Evolutionary conservation across 2,329 filamentous ascomycete species (phyloP).

Genomic region (Bimuria novae-zelandiae): DNA sequence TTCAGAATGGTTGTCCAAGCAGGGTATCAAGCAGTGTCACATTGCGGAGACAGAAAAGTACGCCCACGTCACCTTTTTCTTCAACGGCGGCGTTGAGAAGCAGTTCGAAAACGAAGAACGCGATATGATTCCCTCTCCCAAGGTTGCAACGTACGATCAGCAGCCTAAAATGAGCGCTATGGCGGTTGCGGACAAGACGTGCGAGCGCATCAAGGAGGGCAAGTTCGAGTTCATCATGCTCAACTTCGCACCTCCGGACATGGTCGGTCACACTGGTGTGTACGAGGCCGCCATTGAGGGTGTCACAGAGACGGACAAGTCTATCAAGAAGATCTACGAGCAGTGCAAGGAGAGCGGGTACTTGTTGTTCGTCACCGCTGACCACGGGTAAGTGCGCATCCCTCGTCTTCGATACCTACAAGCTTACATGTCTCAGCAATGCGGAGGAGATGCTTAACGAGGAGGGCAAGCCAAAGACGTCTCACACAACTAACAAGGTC

Average conservation of each 20-base stretch:
- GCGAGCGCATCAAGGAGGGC: slow-evolving; percentile 81
- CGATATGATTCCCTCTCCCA: slow-evolving; percentile 93
- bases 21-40: slow-evolving; percentile 90
- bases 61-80: slow-evolving; percentile 99
- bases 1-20: slow-evolving; percentile 91
- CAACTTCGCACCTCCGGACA: slow-evolving; percentile 99
- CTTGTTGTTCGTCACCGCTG: slow-evolving; percentile 90
- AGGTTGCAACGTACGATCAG: slow-evolving; percentile 92
- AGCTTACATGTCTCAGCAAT: slow-evolving; percentile 61
- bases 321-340: slow-evolving; percentile 90
- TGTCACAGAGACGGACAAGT: slow-evolving; percentile 85
- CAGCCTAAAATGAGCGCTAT: slow-evolving; percentile 96
- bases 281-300: slow-evolving; percentile 92
- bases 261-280: slow-evolving; percentile 98
- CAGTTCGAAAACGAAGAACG: slow-evolving; percentile 89
- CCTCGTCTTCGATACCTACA: background rate
- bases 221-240: slow-evolving; percentile 99
- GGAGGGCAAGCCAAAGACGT: slow-evolving; percentile 96
- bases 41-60: slow-evolving; percentile 99
- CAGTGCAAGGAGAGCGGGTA: slow-evolving; percentile 93
- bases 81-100: slow-evolving; percentile 98
- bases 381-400: slow-evolving; percentile 72
- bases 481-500: slow-evolving; percentile 96
- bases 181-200: slow-evolving; percentile 85
- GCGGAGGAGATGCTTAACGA: slow-evolving; percentile 99